Evolutionary conservation across 257 asterid genomes (phyloP), one percentile per base, ranked within the genome.

Genomic region (Capsicum pubescens): DNA sequence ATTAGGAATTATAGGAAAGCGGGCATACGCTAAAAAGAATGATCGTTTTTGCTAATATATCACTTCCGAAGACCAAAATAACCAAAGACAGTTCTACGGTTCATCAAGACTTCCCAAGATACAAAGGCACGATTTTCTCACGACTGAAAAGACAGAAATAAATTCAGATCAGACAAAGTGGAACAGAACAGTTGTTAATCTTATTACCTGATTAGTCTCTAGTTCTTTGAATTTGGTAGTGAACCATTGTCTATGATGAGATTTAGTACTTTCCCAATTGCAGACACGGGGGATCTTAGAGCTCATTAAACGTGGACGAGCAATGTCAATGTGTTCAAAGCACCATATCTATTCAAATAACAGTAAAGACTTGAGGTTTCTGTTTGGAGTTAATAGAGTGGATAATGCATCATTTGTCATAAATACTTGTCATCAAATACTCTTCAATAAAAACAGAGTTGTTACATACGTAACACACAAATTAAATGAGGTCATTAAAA

Each of bases 341-440:
- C 61, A 80, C 89, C 87, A 86, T 80, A 86, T 74, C 87, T 86
- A 76, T 80, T 74, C 69, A 70, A 58, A 84, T 84, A 55, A 71
- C 81, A 76, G 3, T 52, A 16, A 14, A 26, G 8, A 50, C 19
- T 74, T 50, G 46, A 74, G 81, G n/a, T 74, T 74, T 50, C 81
- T 48, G 44, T 21, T 74, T 72, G 79, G 79, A 71, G 81, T 74
- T 74, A 74, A 74, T 74, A 50, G 48, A 76, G 46, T 14, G 32
- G 64, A 76, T 54, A 52, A 54, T 76, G 15, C 3, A 76, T 76
- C 79, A 76, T 3, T 54, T 76, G 26, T 26, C 63, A 26, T 76
- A 76, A 76, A 52, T 80, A 61, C 12, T 39, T 76, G 21, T 50
- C 13, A 8, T 76, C 63, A 76, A 67, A 32, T 80, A 61, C 12